Conservation (phyloP, 2,329 filamentous ascomycete genomes). For the Sporothrix luriei region DNA sequence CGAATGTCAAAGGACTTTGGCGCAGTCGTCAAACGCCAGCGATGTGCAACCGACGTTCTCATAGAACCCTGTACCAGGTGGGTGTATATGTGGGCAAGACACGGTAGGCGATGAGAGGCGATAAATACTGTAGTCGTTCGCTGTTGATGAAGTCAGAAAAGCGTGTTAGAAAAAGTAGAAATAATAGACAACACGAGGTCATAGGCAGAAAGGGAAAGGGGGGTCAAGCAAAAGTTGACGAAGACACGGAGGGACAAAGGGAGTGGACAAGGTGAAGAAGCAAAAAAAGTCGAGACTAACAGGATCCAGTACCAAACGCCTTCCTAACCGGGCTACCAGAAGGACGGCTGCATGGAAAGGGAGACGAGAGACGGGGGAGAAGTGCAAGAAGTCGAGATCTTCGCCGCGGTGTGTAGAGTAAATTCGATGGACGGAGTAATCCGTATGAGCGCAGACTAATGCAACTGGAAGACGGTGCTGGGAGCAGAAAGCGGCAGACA, state of each 20-base stretch:
- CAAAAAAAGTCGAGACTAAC: slow-evolving; percentile 20
- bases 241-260: background rate
- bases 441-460: slow-evolving; percentile 7
- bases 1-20: background rate
- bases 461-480: background rate
- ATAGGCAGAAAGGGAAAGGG: background rate
- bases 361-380: slow-evolving; percentile 13
- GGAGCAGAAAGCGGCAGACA: background rate
- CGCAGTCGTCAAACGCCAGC: slow-evolving; percentile 25
- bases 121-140: background rate
- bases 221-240: slow-evolving; percentile 14
- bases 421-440: background rate
- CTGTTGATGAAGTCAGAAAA: slow-evolving; percentile 20
- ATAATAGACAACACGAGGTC: background rate
- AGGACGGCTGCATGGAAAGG: slow-evolving; percentile 21
- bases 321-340: slow-evolving; percentile 21
- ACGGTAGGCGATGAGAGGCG: slow-evolving; percentile 25
- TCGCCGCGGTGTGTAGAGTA: slow-evolving; percentile 13
- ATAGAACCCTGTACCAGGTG: slow-evolving; percentile 3
- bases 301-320: slow-evolving; percentile 7
- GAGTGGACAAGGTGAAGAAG: slow-evolving; percentile 6
- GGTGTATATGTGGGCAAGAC: background rate
- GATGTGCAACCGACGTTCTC: slow-evolving; percentile 1
- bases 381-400: slow-evolving; percentile 24
- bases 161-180: background rate